These are phyloP conservation scores for Aspergillus asperescens DNA, from an alignment of 495 filamentous ascomycete genomes.

Conservation along the genomic window DNA sequence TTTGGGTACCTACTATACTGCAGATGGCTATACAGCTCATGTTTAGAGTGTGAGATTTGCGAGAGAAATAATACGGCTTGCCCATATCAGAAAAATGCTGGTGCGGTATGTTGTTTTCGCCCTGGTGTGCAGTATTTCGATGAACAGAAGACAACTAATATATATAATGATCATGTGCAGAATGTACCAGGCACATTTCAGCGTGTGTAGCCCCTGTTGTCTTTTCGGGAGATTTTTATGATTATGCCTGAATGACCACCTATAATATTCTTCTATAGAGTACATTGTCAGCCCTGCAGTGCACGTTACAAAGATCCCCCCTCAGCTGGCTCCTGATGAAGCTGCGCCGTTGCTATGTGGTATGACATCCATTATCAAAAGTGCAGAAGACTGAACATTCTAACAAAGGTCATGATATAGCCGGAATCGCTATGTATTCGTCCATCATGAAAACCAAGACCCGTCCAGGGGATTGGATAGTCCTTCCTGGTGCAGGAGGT, in stretches of 20 bases:
- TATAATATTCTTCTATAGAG: constrained; percentile 25
- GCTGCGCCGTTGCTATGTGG: constrained; percentile 41
- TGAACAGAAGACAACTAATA: background rate
- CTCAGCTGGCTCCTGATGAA: constrained; percentile 27
- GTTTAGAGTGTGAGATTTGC: constrained; percentile 42
- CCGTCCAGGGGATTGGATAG: constrained; percentile 37
- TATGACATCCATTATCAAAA: constrained; percentile 11
- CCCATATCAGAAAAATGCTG: constrained; percentile 41
- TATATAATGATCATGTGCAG: constrained; percentile 7
- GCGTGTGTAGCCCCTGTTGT: constrained; percentile 22
- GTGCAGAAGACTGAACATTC: background rate
- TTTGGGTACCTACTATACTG: background rate
- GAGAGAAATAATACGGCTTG: constrained; percentile 42
- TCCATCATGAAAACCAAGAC: constrained; percentile 42
- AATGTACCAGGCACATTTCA: constrained; percentile 46
- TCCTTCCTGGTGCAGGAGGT: constrained; percentile 40
- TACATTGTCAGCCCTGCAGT: constrained; percentile 39
- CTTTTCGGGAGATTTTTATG: background rate
- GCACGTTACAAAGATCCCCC: constrained; percentile 37
- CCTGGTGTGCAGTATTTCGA: background rate
- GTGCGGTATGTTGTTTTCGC: constrained; percentile 30
- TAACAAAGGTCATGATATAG: constrained; percentile 1
- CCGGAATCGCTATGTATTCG: constrained; percentile 46
- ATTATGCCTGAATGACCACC: too few relatives aligned
- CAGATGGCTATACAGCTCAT: constrained; percentile 45